Percentiles rank a stretch among this genome's conserved stretches.
phyloP scores from a whole-genome alignment of 805 yeast genomes.

The Candida khao-thaluensis region DNA sequence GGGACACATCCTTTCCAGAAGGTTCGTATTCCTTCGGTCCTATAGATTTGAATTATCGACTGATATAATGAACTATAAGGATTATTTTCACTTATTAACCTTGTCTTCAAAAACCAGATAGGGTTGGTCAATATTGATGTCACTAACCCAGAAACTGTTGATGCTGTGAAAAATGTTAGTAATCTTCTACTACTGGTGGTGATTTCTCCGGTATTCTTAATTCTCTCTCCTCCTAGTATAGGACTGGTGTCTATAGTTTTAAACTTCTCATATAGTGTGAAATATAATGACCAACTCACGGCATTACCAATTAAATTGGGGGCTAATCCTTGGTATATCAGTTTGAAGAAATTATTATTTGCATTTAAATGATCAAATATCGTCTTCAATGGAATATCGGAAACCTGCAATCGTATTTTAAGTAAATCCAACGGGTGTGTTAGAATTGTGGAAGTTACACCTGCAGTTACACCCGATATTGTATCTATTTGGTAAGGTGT shows the following conservation, averaged over 20 bases:
- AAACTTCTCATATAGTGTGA: constrained; percentile 67
- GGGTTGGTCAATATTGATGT: constrained; percentile 86
- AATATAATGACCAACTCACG: constrained; percentile 86
- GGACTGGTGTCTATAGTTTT: constrained; percentile 29
- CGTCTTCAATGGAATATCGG: constrained; percentile 8
- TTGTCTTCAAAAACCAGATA: constrained; percentile 91
- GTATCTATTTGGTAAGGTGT: constrained; percentile 41
- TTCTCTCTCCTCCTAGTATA: not conserved
- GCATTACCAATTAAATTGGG: constrained; percentile 85
- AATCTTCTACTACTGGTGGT: constrained; percentile 16
- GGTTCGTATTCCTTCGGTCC: constrained; percentile 56
- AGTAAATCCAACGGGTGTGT: constrained; percentile 90
- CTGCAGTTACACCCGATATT: constrained; percentile 76
- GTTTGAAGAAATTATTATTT: not conserved
- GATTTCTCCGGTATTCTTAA: not conserved
- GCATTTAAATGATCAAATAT: constrained; percentile 7
- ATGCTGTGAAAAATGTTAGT: constrained; percentile 33
- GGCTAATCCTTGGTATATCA: constrained; percentile 68
- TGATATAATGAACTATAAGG: constrained; percentile 59
- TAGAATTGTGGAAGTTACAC: constrained; percentile 71
- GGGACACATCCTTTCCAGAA: constrained; percentile 77
- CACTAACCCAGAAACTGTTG: constrained; percentile 61
- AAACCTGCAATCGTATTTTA: constrained; percentile 79
- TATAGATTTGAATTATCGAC: constrained; percentile 51
- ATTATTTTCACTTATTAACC: constrained; percentile 66